Percentiles rank a stretch among this genome's conserved stretches.
Evolutionary conservation across 2,329 filamentous ascomycete genomes (phyloP).

Genomic region (Colletotrichum sp.): DNA sequence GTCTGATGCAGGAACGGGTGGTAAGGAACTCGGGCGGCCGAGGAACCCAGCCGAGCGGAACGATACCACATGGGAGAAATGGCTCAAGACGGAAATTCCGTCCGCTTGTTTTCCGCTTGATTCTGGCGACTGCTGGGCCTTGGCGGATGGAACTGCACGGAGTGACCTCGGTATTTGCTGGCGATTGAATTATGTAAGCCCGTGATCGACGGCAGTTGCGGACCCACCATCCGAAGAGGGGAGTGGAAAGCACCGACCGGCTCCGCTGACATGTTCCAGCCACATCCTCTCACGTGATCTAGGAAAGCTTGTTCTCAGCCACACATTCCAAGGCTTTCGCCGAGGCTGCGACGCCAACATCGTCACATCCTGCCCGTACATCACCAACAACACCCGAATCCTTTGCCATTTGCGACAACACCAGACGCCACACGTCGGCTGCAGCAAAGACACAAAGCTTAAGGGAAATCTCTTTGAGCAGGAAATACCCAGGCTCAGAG

Average conservation of each 20-base stretch:
- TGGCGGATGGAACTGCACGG: not conserved
- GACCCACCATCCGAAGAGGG: not conserved
- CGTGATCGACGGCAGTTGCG: not conserved
- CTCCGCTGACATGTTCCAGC: not conserved
- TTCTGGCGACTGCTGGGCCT: not conserved
- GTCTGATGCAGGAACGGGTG: slow-evolving; percentile 12
- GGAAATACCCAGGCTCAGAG: slow-evolving; percentile 47
- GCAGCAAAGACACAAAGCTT: not conserved
- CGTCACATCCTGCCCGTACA: not conserved
- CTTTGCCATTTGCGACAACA: slow-evolving; percentile 11
- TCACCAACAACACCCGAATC: not conserved
- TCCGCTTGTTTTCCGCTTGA: slow-evolving; percentile 10
- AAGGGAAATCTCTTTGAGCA: slow-evolving; percentile 36
- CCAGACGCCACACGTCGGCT: not conserved
- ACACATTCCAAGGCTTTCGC: not conserved
- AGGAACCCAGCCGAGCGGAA: slow-evolving; percentile 1
- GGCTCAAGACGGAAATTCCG: slow-evolving; percentile 14
- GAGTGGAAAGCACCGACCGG: not conserved
- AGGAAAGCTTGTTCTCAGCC: not conserved
- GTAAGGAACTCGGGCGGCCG: not conserved
- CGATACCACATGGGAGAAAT: not conserved
- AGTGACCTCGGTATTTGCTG: not conserved
- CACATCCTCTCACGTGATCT: not conserved
- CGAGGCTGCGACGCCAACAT: slow-evolving; percentile 7
- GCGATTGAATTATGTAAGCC: not conserved